Conservation (phyloP, 306 rosid genomes). For the Trifolium dubium region DNA sequence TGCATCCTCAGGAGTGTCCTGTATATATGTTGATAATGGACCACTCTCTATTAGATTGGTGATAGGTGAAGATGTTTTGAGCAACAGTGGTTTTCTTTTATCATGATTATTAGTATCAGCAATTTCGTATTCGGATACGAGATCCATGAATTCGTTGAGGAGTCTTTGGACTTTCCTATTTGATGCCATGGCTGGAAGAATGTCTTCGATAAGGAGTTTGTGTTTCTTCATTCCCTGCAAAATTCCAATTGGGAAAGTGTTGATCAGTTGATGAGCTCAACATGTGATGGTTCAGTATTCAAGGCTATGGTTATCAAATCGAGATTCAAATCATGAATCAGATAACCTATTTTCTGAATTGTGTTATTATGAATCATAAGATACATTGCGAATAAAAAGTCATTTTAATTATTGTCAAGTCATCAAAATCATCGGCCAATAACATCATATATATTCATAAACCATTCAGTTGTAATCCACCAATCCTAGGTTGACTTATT, state of each 20-base stretch:
- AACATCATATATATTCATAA: conserved; percentile 1
- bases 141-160: conserved; percentile 95
- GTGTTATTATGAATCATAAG: neutral
- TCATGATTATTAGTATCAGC: conserved; percentile 54
- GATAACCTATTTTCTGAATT: neutral
- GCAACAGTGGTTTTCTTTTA: conserved; percentile 34
- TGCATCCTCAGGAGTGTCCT: conserved; percentile 38
- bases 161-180: conserved; percentile 95
- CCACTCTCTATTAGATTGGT: conserved; percentile 40
- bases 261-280: conserved; percentile 28
- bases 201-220: conserved; percentile 87
- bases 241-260: conserved; percentile 33
- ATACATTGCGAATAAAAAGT: neutral
- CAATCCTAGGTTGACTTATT: neutral
- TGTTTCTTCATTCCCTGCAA: conserved; percentile 94
- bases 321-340: neutral
- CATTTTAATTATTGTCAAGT: neutral
- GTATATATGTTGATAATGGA: conserved; percentile 32
- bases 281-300: conserved; percentile 4
- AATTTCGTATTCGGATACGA: conserved; percentile 77
- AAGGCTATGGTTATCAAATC: neutral
- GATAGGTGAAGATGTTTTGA: conserved; percentile 43
- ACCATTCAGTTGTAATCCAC: neutral
- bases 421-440: conserved; percentile 15
- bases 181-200: conserved; percentile 98